These are phyloP conservation scores for Posidonia oceanica DNA, from an alignment of 116 monocot genomes.

Conservation along the genomic window DNA sequence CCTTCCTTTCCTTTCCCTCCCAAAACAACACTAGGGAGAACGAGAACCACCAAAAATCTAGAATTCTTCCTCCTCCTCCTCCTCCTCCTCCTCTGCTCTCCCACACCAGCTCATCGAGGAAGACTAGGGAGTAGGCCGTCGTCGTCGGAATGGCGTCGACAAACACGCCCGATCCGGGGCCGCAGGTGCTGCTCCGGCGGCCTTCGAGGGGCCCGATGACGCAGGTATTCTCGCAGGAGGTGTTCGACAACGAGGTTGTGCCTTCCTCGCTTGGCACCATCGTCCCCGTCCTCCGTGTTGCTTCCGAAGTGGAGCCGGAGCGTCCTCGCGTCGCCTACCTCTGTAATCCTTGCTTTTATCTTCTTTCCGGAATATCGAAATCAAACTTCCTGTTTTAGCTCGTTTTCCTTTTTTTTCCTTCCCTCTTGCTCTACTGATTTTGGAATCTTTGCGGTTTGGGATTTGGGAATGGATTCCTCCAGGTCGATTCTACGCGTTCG, in stretches of 20 bases:
- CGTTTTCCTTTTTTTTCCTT: background rate
- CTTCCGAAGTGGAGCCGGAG: slow-evolving; percentile 78
- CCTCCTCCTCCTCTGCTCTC: background rate
- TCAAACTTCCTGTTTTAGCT: background rate
- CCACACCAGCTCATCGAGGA: too few species aligned
- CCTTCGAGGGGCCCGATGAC: slow-evolving; percentile 64
- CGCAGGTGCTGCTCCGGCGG: slow-evolving; percentile 51
- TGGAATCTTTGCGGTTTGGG: background rate
- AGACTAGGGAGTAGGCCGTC: background rate
- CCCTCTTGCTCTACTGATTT: background rate
- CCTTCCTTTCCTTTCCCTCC: background rate
- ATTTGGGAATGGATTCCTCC: background rate
- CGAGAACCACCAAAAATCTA: background rate
- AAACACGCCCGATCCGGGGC: slow-evolving; percentile 21
- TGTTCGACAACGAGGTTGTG: slow-evolving; percentile 95
- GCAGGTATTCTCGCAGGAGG: slow-evolving; percentile 87
- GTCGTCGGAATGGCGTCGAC: slow-evolving; percentile 1
- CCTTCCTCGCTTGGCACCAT: slow-evolving; percentile 75
- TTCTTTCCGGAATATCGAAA: background rate
- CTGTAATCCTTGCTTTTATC: slow-evolving; percentile 25
- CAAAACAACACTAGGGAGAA: background rate
- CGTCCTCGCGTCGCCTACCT: slow-evolving; percentile 88
- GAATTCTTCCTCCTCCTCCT: background rate
- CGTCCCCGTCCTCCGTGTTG: slow-evolving; percentile 78
- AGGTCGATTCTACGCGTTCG: slow-evolving; percentile 96